Base-by-base conservation (phyloP, 768 basidiomycete species). In the Pleurotus platypus region DNA sequence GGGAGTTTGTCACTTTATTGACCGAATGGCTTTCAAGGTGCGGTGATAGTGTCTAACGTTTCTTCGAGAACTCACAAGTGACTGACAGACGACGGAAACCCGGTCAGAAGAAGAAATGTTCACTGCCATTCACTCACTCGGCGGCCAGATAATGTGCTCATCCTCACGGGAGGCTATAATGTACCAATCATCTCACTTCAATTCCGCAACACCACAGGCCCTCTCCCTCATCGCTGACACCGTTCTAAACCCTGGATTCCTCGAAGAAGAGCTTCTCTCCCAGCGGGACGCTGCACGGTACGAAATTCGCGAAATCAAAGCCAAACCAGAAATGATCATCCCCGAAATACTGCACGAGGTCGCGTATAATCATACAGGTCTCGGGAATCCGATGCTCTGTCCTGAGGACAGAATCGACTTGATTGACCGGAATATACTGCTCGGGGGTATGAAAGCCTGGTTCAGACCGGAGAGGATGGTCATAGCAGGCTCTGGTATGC, bases 1-100 rank as follows among this genome's bases (percentile, higher is more conserved):
- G 6, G 97, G 97, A 0, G 89, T 87, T 5, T 91, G 90, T 60
- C 94, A 98, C 81, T 90, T 98, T 67, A 69, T 98, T 35, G 95
- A 98, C 65, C 81, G 94, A 65, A 86, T 98, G 84, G 96, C 96
- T 1, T 98, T 96, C 80, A 98, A 98, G 83, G 95, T 95, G 59
- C 39, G 5, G 70, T 66, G 4, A 42, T 22, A 16, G 42, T 45
- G 11, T 18, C 8, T 45, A 30, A 11, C 0, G 15, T 38, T 18
- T 27, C 46, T 54, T 56, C 4, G 48, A 38, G 49, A 49, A 47
- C 49, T 47, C 18, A 12, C 49, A 50, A 39, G 49, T 50, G 37
- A 60, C 57, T 55, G 63, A 37, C 58, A 98, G 96, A 86, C 85
- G 57, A 96, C 94, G 27, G 70, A 72, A 15, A 80, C 81, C 22